Evolutionary conservation across 2,329 filamentous ascomycete genomes (phyloP).

Genomic region (Rutstroemia sp.): DNA sequence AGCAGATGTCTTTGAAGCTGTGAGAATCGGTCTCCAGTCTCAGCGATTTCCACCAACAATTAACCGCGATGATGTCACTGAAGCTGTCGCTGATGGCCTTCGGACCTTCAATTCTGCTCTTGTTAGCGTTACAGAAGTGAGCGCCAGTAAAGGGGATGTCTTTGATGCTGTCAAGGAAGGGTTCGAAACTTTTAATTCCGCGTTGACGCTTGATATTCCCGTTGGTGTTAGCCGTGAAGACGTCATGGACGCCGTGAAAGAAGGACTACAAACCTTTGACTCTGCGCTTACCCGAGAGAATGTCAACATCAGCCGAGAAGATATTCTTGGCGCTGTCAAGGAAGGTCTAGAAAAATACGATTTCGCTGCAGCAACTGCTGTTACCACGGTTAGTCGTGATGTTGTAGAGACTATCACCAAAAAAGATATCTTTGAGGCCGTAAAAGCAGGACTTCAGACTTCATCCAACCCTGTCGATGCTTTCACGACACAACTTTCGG

Average conservation of each 20-base stretch:
- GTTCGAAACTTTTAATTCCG: conserved; percentile 49
- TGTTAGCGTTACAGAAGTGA: conserved; percentile 49
- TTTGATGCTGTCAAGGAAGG: conserved; percentile 49
- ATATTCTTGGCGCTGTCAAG: conserved; percentile 55
- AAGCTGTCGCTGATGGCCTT: conserved; percentile 56
- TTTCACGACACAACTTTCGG: conserved; percentile 43
- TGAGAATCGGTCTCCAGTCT: conserved; percentile 63
- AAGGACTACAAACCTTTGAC: conserved; percentile 67
- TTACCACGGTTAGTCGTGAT: conserved; percentile 46
- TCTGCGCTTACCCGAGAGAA: conserved; percentile 56
- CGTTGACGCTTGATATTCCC: conserved; percentile 52
- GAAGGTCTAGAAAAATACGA: conserved; percentile 61
- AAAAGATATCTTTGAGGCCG: conserved; percentile 48
- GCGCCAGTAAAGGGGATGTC: conserved; percentile 46
- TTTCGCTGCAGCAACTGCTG: conserved; percentile 39
- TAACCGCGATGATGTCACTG: conserved; percentile 54
- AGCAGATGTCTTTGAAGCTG: conserved; percentile 79
- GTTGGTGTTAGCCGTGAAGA: conserved; percentile 61
- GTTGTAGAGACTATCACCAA: conserved; percentile 36
- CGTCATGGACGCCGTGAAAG: conserved; percentile 78
- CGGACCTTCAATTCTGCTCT: conserved; percentile 48
- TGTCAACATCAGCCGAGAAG: conserved; percentile 49
- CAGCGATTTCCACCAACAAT: conserved; percentile 65
- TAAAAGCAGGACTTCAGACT: conserved; percentile 49
- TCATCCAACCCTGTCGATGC: conserved; percentile 33